Base-by-base conservation (phyloP, 2,329 filamentous ascomycete genomes). In the Xylariales sp. region DNA sequence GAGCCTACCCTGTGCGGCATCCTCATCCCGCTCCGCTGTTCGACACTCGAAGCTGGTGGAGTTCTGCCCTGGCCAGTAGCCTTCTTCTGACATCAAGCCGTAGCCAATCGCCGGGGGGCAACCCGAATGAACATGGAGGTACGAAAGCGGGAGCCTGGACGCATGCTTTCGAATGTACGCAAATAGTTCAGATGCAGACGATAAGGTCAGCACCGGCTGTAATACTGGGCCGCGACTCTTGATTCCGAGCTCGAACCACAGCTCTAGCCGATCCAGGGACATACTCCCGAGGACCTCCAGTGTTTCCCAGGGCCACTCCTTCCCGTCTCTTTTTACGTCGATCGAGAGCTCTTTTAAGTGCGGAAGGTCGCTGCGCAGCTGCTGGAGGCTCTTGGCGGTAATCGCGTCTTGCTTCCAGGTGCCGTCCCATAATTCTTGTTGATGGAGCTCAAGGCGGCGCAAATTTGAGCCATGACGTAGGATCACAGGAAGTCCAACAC, bases 1-100 rank as follows among this genome's bases (percentile, higher is more conserved):
- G 17, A 19, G 21, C 5, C 11, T 33, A 18, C 15, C 70, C 61
- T 5, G 69, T 69, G 4, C 69, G 69, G 29, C 75, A 71, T 40
- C 40, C 15, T 42, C 40, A 12, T 40, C 37, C 18, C 41, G 33
- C 13, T 44, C 39, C 6, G 36, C 34, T 17, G 37, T 21, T 11
- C 5, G 25, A 21, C 40, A 44, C n/a, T 28, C 13, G 20, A 46
- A 46, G 18, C 14, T 29, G 7, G 40, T 32, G 3, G 18, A 37
- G 14, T 46, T 41, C 14, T 25, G 10, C 16, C 11, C 13, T 3
- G 25, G 38, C 38, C 38, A 43, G n/a, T n/a, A n/a, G n/a, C n/a
- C n/a, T 12, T 16, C 36, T 11, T 24, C 18, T 16, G 27, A 6
- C 17, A 25, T 6, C 5, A 32, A 15, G 3, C 37, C 29, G 11